Evolutionary conservation across 305 asterid genomes (phyloP).

Genomic region (Fraxinus dipetala): DNA sequence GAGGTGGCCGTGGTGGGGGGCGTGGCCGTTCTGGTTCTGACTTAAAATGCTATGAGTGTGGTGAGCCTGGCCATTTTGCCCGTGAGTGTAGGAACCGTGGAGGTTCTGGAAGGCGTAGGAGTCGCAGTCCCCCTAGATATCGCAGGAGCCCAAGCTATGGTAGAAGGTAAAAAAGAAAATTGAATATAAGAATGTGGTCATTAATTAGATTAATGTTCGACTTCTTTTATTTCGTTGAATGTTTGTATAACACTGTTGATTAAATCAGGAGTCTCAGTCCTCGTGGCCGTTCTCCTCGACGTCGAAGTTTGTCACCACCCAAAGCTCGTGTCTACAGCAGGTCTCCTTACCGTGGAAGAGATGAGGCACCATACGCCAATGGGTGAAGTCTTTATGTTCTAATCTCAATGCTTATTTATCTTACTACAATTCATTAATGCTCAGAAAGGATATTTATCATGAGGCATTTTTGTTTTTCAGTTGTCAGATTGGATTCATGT

Average conservation of each 20-base stretch:
- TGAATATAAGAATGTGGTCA: background rate
- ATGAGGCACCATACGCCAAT: slow-evolving; percentile 66
- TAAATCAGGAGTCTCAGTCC: slow-evolving; percentile 80
- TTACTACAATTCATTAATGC: background rate
- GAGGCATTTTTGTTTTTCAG: too few species aligned
- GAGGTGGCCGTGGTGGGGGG: slow-evolving; percentile 48
- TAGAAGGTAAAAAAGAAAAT: slow-evolving; percentile 50
- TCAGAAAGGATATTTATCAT: background rate
- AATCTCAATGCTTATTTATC: background rate
- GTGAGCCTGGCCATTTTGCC: slow-evolving; percentile 97
- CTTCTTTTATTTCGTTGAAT: background rate
- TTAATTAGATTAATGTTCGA: background rate
- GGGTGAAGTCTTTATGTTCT: slow-evolving; percentile 47
- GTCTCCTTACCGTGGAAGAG: slow-evolving; percentile 81
- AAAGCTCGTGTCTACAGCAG: slow-evolving; percentile 79
- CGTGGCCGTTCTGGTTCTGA: slow-evolving; percentile 78
- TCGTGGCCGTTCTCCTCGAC: slow-evolving; percentile 77
- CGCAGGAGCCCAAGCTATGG: slow-evolving; percentile 96
- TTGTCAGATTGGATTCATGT: background rate
- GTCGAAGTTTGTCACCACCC: slow-evolving; percentile 89
- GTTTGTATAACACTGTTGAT: background rate
- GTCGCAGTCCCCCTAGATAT: slow-evolving; percentile 86
- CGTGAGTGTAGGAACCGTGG: slow-evolving; percentile 81
- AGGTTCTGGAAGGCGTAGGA: slow-evolving; percentile 80
- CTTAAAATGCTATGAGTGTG: slow-evolving; percentile 91